phyloP scores from a whole-genome alignment of 768 basidiomycete species.

The Myochromella boudieri region DNA sequence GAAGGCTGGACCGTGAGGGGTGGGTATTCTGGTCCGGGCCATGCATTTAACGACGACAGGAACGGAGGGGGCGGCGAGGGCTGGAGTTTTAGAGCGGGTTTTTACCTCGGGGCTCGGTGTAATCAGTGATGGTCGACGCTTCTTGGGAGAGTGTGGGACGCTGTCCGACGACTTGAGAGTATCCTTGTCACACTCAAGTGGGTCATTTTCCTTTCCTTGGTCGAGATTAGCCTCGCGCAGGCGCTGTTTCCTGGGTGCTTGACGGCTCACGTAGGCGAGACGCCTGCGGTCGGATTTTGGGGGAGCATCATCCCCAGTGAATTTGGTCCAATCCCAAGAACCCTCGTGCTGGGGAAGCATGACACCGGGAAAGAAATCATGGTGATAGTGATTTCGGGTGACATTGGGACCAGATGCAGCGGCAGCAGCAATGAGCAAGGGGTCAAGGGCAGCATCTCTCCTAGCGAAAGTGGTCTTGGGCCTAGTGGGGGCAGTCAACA shows the following conservation, averaged over 20 bases:
- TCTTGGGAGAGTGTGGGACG: constrained; percentile 38
- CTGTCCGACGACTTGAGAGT: constrained; percentile 38
- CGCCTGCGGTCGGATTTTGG: constrained; percentile 42
- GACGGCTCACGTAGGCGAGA: constrained; percentile 67
- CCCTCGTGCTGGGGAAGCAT: constrained; percentile 52
- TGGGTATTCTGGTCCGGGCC: constrained; percentile 96
- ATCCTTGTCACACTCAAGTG: constrained; percentile 32
- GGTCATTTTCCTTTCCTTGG: constrained; percentile 53
- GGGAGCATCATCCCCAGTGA: constrained; percentile 40
- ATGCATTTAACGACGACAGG: constrained; percentile 84
- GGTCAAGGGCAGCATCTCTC: constrained; percentile 75
- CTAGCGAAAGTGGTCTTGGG: constrained; percentile 47
- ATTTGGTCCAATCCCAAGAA: constrained; percentile 60
- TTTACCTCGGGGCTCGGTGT: constrained; percentile 24
- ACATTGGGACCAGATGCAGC: constrained; percentile 73
- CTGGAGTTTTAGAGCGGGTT: constrained; percentile 24
- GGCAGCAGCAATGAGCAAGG: constrained; percentile 76
- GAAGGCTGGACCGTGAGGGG: constrained; percentile 90
- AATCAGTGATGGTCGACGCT: constrained; percentile 37
- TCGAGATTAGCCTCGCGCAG: constrained; percentile 33
- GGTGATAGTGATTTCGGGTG: constrained; percentile 84
- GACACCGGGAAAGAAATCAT: constrained; percentile 70
- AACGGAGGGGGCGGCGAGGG: constrained; percentile 18
- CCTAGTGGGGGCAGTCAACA: constrained; percentile 55
- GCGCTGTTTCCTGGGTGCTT: constrained; percentile 71